Percentiles rank a stretch among this genome's conserved stretches.
phyloP scores from a whole-genome alignment of 2,329 filamentous ascomycete species.

The Penicillium sp. region DNA sequence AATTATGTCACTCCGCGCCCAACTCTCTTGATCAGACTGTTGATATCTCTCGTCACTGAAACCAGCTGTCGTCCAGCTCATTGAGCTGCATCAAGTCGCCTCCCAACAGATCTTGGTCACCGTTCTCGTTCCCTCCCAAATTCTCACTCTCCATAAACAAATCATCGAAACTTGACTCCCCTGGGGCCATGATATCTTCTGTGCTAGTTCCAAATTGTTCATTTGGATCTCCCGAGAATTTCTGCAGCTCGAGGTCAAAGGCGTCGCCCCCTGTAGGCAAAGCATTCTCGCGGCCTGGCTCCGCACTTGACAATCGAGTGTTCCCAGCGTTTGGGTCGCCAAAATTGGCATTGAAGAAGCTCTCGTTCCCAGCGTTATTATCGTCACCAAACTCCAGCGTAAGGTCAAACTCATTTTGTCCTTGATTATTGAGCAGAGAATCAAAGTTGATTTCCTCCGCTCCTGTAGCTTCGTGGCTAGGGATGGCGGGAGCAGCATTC shows the following conservation, averaged over 20 bases:
- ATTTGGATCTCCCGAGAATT: slow-evolving; percentile 28
- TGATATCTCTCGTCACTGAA: slow-evolving; percentile 29
- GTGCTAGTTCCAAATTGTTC: slow-evolving; percentile 27
- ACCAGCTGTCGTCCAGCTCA: slow-evolving; percentile 49
- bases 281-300: slow-evolving; percentile 38
- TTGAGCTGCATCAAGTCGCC: slow-evolving; percentile 46
- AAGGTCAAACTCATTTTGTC: slow-evolving; percentile 43
- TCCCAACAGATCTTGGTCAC: slow-evolving; percentile 41
- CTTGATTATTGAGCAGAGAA: slow-evolving; percentile 43
- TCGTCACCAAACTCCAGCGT: slow-evolving; percentile 47
- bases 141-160: slow-evolving; percentile 49
- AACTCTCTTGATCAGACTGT: not conserved
- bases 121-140: slow-evolving; percentile 36
- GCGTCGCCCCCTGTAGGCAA: slow-evolving; percentile 39
- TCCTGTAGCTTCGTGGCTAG: slow-evolving; percentile 33
- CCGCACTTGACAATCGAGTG: slow-evolving; percentile 25
- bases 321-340: slow-evolving; percentile 26
- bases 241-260: slow-evolving; percentile 44
- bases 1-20: not conserved
- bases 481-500: slow-evolving; percentile 9
- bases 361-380: slow-evolving; percentile 40
- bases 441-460: slow-evolving; percentile 46
- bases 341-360: slow-evolving; percentile 41
- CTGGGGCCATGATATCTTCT: slow-evolving; percentile 44
- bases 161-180: slow-evolving; percentile 52